Evolutionary conservation across 768 basidiomycete genomes (phyloP).

Genomic region (Baorangia bicolor): DNA sequence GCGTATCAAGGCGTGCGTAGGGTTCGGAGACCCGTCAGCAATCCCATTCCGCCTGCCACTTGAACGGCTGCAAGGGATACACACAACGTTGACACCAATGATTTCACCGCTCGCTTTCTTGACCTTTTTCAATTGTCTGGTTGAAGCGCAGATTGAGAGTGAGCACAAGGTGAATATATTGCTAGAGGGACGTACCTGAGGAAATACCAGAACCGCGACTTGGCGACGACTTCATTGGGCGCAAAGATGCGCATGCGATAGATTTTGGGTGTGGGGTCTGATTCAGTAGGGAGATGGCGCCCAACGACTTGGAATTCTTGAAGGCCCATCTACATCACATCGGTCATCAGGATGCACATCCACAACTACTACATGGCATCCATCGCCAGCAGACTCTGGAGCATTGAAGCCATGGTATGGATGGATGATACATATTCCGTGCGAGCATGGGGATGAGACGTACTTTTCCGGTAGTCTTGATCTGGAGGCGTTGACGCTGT

Average conservation of each 20-base stretch:
- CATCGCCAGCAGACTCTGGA: conserved; percentile 22
- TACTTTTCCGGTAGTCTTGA: conserved; percentile 29
- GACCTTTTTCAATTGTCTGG: conserved; percentile 94
- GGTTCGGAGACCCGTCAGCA: conserved; percentile 41
- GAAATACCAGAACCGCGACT: conserved; percentile 99
- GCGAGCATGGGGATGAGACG: conserved; percentile 10
- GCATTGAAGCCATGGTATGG: neutral
- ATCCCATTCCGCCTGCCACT: conserved; percentile 83
- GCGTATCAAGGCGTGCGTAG: neutral
- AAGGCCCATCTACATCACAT: conserved; percentile 62
- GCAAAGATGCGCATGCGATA: conserved; percentile 99
- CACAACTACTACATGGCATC: conserved; percentile 25
- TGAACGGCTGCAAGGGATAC: conserved; percentile 78
- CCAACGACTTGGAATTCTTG: conserved; percentile 97
- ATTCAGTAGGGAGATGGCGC: conserved; percentile 92
- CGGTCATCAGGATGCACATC: conserved; percentile 21
- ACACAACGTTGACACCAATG: conserved; percentile 95
- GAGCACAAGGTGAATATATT: neutral
- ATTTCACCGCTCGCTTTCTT: conserved; percentile 99
- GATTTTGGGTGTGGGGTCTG: conserved; percentile 94
- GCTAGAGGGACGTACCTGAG: conserved; percentile 58
- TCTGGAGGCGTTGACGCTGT: conserved; percentile 30
- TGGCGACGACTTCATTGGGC: conserved; percentile 97
- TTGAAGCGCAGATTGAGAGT: neutral
- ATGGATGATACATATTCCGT: neutral